Base-by-base conservation (phyloP, 768 basidiomycete genomes). In the Tulasnella sp. region DNA sequence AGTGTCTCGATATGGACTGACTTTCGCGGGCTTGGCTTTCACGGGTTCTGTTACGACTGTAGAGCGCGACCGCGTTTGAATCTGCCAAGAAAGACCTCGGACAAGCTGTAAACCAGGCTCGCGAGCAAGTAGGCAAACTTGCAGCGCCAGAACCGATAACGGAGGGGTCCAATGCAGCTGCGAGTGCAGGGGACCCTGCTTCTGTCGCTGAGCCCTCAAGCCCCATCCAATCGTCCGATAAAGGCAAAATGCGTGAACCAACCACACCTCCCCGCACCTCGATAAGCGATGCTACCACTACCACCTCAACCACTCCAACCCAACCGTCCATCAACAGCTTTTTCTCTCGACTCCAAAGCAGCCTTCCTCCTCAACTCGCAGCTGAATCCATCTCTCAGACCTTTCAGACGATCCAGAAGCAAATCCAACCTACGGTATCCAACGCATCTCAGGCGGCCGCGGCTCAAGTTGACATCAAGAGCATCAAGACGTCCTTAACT, bases 41-140 rank as follows among this genome's bases (percentile, higher is more conserved):
- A n/a, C n/a, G n/a, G n/a, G n/a, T n/a, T n/a, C n/a, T n/a, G n/a
- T n/a, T n/a, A n/a, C n/a, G n/a, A n/a, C n/a, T n/a, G n/a, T n/a
- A 90, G 88, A 84, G 87, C 67, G 85, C 86, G 71, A 77, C 69
- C 42, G 85, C 78, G 3, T 68, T 90, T 19, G 77, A 85, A 65
- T 74, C 76, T 38, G 88, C 88, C 0, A 78, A 82, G 45, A 86
- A 66, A 67, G 88, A 91, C 69, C 65, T 91, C 43, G 74, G 78
- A 23, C 78, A 80, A 23, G 88, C 83, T 48, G 88, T 90, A 58
- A 74, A 78, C 4, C 87, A 91, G 67, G 88, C 88, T 23, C 88
- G 90, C 73, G 82, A 79, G 65, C 86, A 87, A 68, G 66, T 91
- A 34, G 80, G 73, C 66, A 85, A 83, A 70, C 70, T 87, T 17